Conservation (phyloP, 163 green algal species). For the Picocystis sp. region DNA sequence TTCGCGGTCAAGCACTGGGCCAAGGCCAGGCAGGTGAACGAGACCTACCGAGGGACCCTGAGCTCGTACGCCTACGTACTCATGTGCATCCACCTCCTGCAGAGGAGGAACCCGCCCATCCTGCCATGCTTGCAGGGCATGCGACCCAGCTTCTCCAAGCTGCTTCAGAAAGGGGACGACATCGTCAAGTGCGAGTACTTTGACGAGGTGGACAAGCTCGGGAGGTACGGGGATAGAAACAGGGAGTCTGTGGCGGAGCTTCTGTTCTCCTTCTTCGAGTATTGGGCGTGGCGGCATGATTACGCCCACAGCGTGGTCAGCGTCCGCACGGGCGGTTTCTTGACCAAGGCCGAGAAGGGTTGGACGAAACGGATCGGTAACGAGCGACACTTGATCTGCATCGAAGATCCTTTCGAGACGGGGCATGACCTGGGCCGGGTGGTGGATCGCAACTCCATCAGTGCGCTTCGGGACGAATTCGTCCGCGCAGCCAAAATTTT, state of each 20-base stretch:
- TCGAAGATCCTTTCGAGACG: constrained; percentile 80
- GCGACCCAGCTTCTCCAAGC: constrained; percentile 12
- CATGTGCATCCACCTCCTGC: constrained; percentile 72
- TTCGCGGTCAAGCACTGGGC: constrained; percentile 85
- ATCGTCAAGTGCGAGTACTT: constrained; percentile 36
- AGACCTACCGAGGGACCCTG: constrained; percentile 73
- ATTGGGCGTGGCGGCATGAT: constrained; percentile 79
- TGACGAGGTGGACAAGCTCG: constrained; percentile 35
- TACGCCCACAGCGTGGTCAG: constrained; percentile 58
- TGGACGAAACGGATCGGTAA: constrained; percentile 71
- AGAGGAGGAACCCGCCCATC: constrained; percentile 54
- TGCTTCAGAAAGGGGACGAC: constrained; percentile 9
- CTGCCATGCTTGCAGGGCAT: constrained; percentile 30
- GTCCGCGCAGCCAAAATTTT: constrained; percentile 51
- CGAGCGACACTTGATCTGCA: constrained; percentile 76
- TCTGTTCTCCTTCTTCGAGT: constrained; percentile 67
- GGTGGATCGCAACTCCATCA: constrained; percentile 45
- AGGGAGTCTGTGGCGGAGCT: constrained; percentile 58
- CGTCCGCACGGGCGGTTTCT: constrained; percentile 34
- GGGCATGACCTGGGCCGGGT: constrained; percentile 76
- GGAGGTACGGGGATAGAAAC: constrained; percentile 51
- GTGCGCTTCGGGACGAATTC: constrained; percentile 64
- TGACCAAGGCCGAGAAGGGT: constrained; percentile 42
- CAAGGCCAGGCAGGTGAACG: constrained; percentile 65
- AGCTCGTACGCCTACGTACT: constrained; percentile 79